Percentiles rank a stretch among this genome's conserved stretches.
Conservation (phyloP, 2,329 filamentous ascomycete genomes). For the Colletotrichum navitas region DNA sequence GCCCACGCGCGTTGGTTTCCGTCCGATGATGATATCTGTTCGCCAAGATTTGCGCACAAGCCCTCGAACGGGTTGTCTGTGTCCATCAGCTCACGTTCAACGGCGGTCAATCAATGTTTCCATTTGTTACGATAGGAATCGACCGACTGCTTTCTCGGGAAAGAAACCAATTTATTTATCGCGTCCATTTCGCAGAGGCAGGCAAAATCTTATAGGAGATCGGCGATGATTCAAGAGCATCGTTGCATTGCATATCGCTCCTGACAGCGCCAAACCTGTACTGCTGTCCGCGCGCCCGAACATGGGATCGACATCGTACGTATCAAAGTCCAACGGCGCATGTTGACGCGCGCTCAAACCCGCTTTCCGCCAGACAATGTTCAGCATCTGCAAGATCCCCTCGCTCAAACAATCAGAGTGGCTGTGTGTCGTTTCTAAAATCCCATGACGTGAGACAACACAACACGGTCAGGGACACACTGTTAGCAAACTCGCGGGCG, state of each 20-base stretch:
- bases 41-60: slow-evolving; percentile 26
- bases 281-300: slow-evolving; percentile 29
- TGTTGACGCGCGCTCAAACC: slow-evolving; percentile 16
- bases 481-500: slow-evolving; percentile 14
- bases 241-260: neutral
- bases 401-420: slow-evolving; percentile 33
- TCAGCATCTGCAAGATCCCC: slow-evolving; percentile 20
- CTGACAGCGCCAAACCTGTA: slow-evolving; percentile 23
- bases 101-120: neutral
- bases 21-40: slow-evolving; percentile 17
- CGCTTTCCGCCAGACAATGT: neutral
- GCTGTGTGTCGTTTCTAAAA: slow-evolving; percentile 37
- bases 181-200: too few species aligned
- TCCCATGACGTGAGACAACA: slow-evolving; percentile 24
- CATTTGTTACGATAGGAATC: neutral
- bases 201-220: too few species aligned
- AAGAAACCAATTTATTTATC: neutral
- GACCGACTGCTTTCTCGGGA: neutral
- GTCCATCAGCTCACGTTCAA: neutral
- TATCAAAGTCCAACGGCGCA: slow-evolving; percentile 21
- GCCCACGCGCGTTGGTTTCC: slow-evolving; percentile 10
- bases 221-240: neutral
- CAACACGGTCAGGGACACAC: slow-evolving; percentile 13
- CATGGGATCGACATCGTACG: slow-evolving; percentile 29
- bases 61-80: slow-evolving; percentile 27